Percentiles rank a stretch among this genome's conserved stretches.
Evolutionary conservation across 805 yeast species (phyloP).

Genomic region (Lachancea sp.): DNA sequence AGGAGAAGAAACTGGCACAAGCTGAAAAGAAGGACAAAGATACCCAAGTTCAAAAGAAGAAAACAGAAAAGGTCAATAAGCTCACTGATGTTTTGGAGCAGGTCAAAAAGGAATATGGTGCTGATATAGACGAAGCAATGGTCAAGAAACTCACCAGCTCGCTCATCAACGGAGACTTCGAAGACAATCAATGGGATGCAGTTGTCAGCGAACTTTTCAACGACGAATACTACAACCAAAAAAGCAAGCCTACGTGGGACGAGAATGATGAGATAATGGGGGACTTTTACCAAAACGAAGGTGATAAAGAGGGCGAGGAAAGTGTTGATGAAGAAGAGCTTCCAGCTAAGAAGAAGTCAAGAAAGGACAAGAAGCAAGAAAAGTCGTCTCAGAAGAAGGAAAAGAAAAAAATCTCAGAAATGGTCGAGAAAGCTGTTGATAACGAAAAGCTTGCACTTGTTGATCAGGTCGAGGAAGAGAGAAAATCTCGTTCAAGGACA

Average conservation of each 20-base stretch:
- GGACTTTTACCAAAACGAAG: slow-evolving; percentile 32
- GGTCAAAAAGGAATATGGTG: slow-evolving; percentile 39
- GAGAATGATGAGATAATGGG: slow-evolving; percentile 52
- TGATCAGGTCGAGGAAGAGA: slow-evolving; percentile 46
- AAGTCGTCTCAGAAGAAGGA: slow-evolving; percentile 56
- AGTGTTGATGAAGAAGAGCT: slow-evolving; percentile 26
- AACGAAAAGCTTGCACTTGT: slow-evolving; percentile 59
- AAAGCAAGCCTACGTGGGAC: slow-evolving; percentile 58
- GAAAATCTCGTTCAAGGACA: slow-evolving; percentile 51
- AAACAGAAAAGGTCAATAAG: slow-evolving; percentile 67
- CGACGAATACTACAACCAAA: slow-evolving; percentile 70
- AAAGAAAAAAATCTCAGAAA: slow-evolving; percentile 51
- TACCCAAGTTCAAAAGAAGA: slow-evolving; percentile 60
- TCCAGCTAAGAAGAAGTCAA: slow-evolving; percentile 35
- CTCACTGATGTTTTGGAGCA: slow-evolving; percentile 57
- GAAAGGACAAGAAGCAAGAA: slow-evolving; percentile 50
- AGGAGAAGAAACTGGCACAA: slow-evolving; percentile 48
- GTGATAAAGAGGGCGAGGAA: slow-evolving; percentile 35
- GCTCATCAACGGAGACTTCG: slow-evolving; percentile 80
- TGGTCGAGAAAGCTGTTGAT: slow-evolving; percentile 76
- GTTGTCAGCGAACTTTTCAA: slow-evolving; percentile 80
- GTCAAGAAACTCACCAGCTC: slow-evolving; percentile 65
- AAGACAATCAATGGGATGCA: slow-evolving; percentile 84
- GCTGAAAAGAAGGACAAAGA: slow-evolving; percentile 50
- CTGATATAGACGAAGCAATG: slow-evolving; percentile 47